phyloP scores from a whole-genome alignment of 805 yeast genomes.

The Scheffersomyces amazonensis region DNA sequence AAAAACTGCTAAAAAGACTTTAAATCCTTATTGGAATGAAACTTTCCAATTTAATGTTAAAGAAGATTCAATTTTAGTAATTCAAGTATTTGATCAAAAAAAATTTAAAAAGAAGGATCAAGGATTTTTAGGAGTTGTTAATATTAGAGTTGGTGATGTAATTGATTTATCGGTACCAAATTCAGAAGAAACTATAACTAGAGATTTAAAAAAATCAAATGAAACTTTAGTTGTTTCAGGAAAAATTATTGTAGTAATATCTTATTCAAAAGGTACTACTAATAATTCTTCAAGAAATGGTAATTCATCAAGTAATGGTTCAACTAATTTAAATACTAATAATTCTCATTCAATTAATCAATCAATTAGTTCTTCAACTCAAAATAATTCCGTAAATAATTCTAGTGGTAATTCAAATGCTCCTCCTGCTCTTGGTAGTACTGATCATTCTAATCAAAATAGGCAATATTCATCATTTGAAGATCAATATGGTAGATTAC shows the following conservation, averaged over 20 bases:
- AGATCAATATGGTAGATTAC: slow-evolving; percentile 94
- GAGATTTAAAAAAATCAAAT: slow-evolving; percentile 87
- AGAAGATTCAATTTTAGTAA: slow-evolving; percentile 81
- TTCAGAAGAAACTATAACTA: slow-evolving; percentile 82
- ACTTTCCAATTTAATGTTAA: slow-evolving; percentile 73
- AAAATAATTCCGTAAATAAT: slow-evolving; percentile 7
- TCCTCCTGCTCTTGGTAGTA: slow-evolving; percentile 11
- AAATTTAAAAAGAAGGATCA: slow-evolving; percentile 98
- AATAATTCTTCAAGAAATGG: slow-evolving; percentile 14
- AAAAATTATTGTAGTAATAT: slow-evolving; percentile 73
- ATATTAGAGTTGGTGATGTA: slow-evolving; percentile 84
- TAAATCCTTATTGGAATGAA: slow-evolving; percentile 98
- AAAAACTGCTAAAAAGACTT: slow-evolving; percentile 85
- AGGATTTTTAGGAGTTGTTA: slow-evolving; percentile 95
- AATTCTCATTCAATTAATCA: slow-evolving; percentile 16
- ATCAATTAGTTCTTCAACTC: slow-evolving; percentile 9
- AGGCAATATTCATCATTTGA: slow-evolving; percentile 91
- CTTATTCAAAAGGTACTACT: slow-evolving; percentile 32
- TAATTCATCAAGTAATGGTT: slow-evolving; percentile 9
- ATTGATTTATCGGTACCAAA: slow-evolving; percentile 56
- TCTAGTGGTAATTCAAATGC: slow-evolving; percentile 9
- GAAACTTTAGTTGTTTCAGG: slow-evolving; percentile 94
- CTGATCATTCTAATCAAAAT: slow-evolving; percentile 16
- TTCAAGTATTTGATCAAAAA: slow-evolving; percentile 95
- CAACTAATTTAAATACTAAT: slow-evolving; percentile 15